phyloP scores from a whole-genome alignment of 2,329 filamentous ascomycete species.

The Stagonosporopsis rhizophila region DNA sequence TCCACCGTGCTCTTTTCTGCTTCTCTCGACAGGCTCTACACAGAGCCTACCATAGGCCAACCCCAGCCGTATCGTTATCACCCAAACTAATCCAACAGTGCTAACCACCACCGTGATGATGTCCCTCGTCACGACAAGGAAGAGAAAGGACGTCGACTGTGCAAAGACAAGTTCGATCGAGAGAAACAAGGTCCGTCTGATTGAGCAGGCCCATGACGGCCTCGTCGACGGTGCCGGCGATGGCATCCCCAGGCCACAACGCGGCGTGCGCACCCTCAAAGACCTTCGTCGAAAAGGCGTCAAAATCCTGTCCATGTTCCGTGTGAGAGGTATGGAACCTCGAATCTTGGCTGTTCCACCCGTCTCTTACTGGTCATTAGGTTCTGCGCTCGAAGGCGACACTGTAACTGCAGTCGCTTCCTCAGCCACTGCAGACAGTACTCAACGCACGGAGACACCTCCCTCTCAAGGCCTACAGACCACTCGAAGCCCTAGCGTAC shows the following conservation, averaged over 20 bases:
- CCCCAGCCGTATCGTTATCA: conserved; percentile 10
- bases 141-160: conserved; percentile 41
- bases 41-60: conserved; percentile 8
- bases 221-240: conserved; percentile 10
- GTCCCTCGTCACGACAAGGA: conserved; percentile 39
- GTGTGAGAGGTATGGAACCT: conserved; percentile 36
- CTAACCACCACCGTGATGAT: conserved; percentile 33
- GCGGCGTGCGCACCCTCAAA: conserved; percentile 35
- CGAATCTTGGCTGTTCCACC: fast-evolving
- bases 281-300: conserved; percentile 42
- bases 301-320: conserved; percentile 46
- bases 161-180: conserved; percentile 28
- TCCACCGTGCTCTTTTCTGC: neutral
- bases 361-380: neutral
- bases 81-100: conserved; percentile 9
- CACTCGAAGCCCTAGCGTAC: conserved; percentile 24
- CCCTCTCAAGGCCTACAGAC: conserved; percentile 9
- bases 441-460: conserved; percentile 19
- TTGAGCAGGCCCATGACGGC: conserved; percentile 32
- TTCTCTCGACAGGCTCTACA: neutral
- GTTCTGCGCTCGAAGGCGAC: conserved; percentile 5
- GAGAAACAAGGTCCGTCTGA: conserved; percentile 43
- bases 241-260: conserved; percentile 20
- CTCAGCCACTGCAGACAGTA: conserved; percentile 22
- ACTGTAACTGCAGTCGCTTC: conserved; percentile 4